These are phyloP conservation scores for Fonsecaea pugnacius DNA, from an alignment of 2,329 filamentous ascomycete species.

Conservation along the genomic window DNA sequence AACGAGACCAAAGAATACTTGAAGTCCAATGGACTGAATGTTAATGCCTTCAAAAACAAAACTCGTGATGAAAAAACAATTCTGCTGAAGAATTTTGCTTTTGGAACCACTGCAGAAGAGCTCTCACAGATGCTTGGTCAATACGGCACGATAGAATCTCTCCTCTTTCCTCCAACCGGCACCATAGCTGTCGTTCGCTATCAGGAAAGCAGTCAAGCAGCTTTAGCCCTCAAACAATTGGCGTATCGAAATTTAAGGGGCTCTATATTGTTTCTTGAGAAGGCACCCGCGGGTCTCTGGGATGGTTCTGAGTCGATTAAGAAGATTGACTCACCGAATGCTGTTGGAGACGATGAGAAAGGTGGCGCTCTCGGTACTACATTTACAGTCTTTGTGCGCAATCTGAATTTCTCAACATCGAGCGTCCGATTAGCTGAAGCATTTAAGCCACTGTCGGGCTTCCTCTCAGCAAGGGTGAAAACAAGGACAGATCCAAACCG, in stretches of 20 bases:
- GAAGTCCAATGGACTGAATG: conserved; percentile 80
- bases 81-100: conserved; percentile 92
- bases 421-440: conserved; percentile 74
- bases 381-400: conserved; percentile 88
- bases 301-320: conserved; percentile 38
- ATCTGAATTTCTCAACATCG: conserved; percentile 89
- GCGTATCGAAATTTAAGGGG: conserved; percentile 91
- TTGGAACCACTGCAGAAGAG: conserved; percentile 78
- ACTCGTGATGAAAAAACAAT: conserved; percentile 85
- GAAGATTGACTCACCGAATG: conserved; percentile 29
- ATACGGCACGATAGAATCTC: conserved; percentile 76
- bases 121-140: conserved; percentile 81
- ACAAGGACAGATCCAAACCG: conserved; percentile 93
- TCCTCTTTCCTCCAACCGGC: conserved; percentile 89
- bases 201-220: conserved; percentile 74
- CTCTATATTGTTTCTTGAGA: conserved; percentile 89
- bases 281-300: conserved; percentile 85
- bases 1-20: conserved; percentile 97
- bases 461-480: conserved; percentile 86
- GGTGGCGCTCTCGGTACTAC: conserved; percentile 45
- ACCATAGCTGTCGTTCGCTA: conserved; percentile 96
- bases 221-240: conserved; percentile 79
- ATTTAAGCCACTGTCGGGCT: conserved; percentile 82
- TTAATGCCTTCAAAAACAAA: conserved; percentile 85
- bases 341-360: conserved; percentile 40